Percentiles rank a stretch among this genome's conserved stretches.
These are phyloP conservation scores for Ampelocalamus luodianensis DNA, from an alignment of 176 grass and related monocot species.

Conservation along the genomic window DNA sequence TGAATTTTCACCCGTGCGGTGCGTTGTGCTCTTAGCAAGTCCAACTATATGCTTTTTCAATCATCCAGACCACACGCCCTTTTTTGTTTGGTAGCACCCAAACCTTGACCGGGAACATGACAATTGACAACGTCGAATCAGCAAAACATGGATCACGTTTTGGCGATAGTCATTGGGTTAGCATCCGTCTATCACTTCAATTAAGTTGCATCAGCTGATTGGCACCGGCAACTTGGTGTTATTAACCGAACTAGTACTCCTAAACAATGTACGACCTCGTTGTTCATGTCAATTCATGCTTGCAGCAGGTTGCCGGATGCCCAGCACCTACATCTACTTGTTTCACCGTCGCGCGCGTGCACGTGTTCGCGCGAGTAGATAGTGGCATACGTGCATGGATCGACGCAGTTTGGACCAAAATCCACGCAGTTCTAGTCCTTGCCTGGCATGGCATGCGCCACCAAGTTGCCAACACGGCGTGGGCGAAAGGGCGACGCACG, in stretches of 20 bases:
- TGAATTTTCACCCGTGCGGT: background rate
- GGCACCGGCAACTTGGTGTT: background rate
- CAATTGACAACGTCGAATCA: background rate
- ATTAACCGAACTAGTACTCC: background rate
- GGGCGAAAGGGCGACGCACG: background rate
- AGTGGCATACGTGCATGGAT: background rate
- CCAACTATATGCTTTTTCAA: background rate
- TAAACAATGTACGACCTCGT: no score
- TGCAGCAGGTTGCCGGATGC: background rate
- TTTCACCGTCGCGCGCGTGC: background rate
- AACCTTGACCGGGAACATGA: slow-evolving; percentile 9
- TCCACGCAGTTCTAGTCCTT: background rate
- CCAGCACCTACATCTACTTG: background rate
- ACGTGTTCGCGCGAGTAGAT: slow-evolving; percentile 1
- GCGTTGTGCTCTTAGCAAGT: background rate
- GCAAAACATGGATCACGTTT: slow-evolving; percentile 26
- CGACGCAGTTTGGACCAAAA: background rate
- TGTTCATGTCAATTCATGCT: background rate
- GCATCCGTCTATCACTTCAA: background rate
- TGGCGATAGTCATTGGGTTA: background rate
- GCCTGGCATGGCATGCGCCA: background rate
- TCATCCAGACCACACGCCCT: background rate
- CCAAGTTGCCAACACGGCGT: background rate
- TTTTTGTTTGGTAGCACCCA: slow-evolving; percentile 12
- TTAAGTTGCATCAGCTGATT: background rate